phyloP scores from a whole-genome alignment of 192 early-diverging fungal species.

The Borealophlyctis nickersoniae region DNA sequence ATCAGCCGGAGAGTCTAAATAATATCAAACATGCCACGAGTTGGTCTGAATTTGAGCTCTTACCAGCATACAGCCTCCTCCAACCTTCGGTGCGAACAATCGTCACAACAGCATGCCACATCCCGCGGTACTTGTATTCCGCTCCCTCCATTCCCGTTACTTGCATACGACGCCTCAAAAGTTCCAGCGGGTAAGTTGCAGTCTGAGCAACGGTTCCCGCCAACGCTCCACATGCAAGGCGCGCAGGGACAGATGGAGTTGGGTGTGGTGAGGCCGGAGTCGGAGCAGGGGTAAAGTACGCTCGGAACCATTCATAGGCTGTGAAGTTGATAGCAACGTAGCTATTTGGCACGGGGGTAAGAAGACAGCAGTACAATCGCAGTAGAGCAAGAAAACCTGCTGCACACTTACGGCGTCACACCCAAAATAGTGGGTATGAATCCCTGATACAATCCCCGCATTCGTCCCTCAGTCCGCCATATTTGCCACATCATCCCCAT shows the following conservation, averaged over 20 bases:
- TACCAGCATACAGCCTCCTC: background rate
- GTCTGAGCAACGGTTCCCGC: background rate
- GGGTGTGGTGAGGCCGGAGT: background rate
- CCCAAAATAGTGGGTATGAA: background rate
- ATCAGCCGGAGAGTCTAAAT: no score
- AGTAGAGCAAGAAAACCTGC: no score
- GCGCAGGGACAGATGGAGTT: background rate
- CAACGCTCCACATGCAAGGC: background rate
- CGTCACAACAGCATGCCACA: background rate
- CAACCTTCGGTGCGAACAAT: background rate
- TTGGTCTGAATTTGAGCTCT: no score
- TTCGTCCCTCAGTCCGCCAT: background rate
- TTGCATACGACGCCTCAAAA: background rate
- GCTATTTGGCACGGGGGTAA: no score
- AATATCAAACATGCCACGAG: no score
- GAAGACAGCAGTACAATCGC: no score
- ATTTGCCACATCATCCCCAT: background rate
- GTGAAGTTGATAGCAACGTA: background rate
- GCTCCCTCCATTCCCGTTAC: background rate
- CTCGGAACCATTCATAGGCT: background rate
- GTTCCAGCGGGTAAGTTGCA: background rate
- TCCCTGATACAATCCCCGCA: background rate
- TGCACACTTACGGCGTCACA: background rate
- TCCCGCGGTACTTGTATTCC: background rate
- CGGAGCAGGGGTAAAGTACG: background rate